These are phyloP conservation scores for Arabis hirsuta DNA, from an alignment of 345 rosid species.

Conservation along the genomic window DNA sequence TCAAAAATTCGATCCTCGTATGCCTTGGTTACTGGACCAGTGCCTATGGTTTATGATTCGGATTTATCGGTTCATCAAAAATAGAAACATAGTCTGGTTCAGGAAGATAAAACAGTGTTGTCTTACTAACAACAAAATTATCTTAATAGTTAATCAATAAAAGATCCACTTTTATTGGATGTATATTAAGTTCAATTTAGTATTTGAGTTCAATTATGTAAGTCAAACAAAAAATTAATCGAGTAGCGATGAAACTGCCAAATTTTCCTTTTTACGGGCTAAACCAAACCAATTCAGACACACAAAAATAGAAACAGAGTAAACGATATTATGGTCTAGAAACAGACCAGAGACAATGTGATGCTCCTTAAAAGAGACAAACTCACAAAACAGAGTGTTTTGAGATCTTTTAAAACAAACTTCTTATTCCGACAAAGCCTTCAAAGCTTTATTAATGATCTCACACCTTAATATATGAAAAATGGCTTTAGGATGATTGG, in stretches of 20 bases:
- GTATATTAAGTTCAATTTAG: too few species aligned
- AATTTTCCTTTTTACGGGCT: not conserved
- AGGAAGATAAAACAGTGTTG: not conserved
- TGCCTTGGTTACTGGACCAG: slow-evolving; percentile 3
- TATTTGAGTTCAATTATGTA: too few species aligned
- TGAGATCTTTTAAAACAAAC: slow-evolving; percentile 10
- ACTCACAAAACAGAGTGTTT: slow-evolving; percentile 29
- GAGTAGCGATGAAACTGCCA: not conserved
- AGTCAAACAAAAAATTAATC: too few species aligned
- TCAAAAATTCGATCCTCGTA: slow-evolving; percentile 3
- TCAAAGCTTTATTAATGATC: slow-evolving; percentile 31
- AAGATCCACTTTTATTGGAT: too few species aligned
- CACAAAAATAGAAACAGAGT: not conserved
- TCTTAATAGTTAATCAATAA: too few species aligned
- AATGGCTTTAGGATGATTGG: not conserved
- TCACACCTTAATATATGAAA: slow-evolving; percentile 3
- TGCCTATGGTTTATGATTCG: not conserved
- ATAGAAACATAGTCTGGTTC: not conserved
- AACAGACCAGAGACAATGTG: slow-evolving; percentile 24
- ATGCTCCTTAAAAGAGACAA: not conserved
- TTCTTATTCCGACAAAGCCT: slow-evolving; percentile 39
- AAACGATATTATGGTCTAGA: slow-evolving; percentile 25
- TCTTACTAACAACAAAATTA: too few species aligned
- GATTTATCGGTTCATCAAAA: not conserved
- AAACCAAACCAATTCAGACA: slow-evolving; percentile 21